phyloP scores from a whole-genome alignment of 2,329 filamentous ascomycete species.

The Neonectria neomacrospora region DNA sequence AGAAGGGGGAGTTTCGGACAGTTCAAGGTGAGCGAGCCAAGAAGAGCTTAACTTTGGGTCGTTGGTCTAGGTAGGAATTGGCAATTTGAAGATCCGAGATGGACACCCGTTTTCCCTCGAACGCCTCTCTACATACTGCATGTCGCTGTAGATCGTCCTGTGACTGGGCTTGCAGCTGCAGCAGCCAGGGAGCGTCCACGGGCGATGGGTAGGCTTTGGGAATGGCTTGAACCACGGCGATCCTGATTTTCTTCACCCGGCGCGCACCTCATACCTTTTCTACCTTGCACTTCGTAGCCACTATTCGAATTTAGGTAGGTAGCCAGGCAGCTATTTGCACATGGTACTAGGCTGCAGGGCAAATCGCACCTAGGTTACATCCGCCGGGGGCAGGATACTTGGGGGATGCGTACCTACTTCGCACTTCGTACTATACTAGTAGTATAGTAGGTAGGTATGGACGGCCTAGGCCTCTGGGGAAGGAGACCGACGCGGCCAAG shows the following conservation, averaged over 20 bases:
- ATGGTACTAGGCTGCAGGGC: not conserved
- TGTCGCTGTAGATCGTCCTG: slow-evolving; percentile 17
- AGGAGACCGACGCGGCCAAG: not conserved
- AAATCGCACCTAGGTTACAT: slow-evolving; percentile 1
- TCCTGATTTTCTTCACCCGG: slow-evolving; percentile 1
- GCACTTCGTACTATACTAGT: too few species aligned
- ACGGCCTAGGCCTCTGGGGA: slow-evolving; percentile 5
- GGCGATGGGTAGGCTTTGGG: slow-evolving; percentile 21
- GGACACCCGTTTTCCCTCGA: not conserved
- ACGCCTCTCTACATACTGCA: not conserved
- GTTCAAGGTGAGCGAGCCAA: not conserved
- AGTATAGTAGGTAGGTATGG: not conserved
- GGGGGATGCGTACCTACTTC: not conserved
- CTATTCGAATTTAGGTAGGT: not conserved
- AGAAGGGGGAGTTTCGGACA: slow-evolving; percentile 7
- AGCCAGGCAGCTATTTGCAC: not conserved
- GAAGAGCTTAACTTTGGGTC: slow-evolving; percentile 14
- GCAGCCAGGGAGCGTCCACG: slow-evolving; percentile 19
- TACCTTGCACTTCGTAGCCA: not conserved
- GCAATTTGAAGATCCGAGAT: slow-evolving; percentile 10
- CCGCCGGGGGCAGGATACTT: not conserved
- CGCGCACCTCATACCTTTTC: not conserved
- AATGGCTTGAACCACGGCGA: slow-evolving; percentile 10
- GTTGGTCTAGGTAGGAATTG: slow-evolving; percentile 10
- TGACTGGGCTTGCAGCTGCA: slow-evolving; percentile 6